Evolutionary conservation across 192 early-diverging fungal species (phyloP).

Genomic region (Lunasporangiospora selenospora): DNA sequence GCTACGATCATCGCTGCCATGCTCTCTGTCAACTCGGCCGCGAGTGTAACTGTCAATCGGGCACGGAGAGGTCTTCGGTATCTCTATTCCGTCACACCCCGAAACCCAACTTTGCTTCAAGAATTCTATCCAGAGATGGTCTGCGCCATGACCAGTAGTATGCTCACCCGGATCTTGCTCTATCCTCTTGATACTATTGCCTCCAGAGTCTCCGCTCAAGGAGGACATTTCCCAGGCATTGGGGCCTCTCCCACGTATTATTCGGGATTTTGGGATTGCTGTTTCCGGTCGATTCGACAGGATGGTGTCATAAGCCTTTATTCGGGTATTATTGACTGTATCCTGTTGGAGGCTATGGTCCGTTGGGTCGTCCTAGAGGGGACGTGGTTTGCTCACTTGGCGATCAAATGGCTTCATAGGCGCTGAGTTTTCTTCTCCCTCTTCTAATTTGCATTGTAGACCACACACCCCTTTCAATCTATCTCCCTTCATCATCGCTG

Average conservation of each 20-base stretch:
- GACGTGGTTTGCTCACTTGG: slow-evolving; percentile 45
- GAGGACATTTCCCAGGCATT: slow-evolving; percentile 40
- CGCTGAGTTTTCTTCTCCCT: background rate
- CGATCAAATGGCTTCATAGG: slow-evolving; percentile 43
- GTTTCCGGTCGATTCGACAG: slow-evolving; percentile 27
- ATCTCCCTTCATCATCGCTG: too few species aligned
- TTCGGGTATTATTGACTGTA: slow-evolving; percentile 49
- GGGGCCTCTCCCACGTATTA: slow-evolving; percentile 36
- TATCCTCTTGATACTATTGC: slow-evolving; percentile 58
- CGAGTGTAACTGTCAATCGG: slow-evolving; percentile 23
- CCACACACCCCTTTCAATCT: too few species aligned
- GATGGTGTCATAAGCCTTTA: slow-evolving; percentile 45
- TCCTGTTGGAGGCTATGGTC: slow-evolving; percentile 52
- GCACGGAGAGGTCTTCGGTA: slow-evolving; percentile 31
- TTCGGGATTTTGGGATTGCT: slow-evolving; percentile 52
- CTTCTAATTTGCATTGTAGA: too few species aligned
- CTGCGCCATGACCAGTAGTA: slow-evolving; percentile 54
- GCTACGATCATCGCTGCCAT: slow-evolving; percentile 47
- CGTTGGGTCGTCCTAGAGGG: slow-evolving; percentile 44
- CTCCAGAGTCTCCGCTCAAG: slow-evolving; percentile 54
- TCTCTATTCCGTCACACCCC: slow-evolving; percentile 15
- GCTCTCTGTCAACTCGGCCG: slow-evolving; percentile 21
- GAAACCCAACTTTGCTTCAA: slow-evolving; percentile 43
- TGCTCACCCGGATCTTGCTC: slow-evolving; percentile 49
- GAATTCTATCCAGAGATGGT: slow-evolving; percentile 60